phyloP scores from a whole-genome alignment of 1,284 basidiomycete genomes.

The Fomitopsis pinicola region DNA sequence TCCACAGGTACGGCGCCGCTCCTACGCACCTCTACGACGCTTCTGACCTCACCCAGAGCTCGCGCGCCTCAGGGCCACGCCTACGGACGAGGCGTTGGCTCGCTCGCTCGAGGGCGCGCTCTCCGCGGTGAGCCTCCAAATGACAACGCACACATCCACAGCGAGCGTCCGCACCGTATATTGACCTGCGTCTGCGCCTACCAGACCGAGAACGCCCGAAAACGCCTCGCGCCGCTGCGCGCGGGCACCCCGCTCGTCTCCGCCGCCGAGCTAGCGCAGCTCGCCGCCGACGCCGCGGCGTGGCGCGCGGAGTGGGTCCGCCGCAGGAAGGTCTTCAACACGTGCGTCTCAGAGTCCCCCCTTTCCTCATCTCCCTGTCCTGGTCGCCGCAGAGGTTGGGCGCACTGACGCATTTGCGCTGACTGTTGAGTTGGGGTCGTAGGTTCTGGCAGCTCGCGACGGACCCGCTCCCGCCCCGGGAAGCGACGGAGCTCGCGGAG shows the following conservation, averaged over 20 bases:
- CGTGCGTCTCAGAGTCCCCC: constrained; percentile 39
- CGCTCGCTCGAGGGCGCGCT: constrained; percentile 40
- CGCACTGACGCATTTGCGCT: too few relatives aligned
- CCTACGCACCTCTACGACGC: constrained; percentile 22
- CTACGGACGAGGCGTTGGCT: constrained; percentile 66
- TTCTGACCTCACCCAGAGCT: constrained; percentile 39
- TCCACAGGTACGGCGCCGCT: constrained; percentile 38
- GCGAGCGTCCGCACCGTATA: neutral
- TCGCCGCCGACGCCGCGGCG: constrained; percentile 64
- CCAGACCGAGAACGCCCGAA: constrained; percentile 46
- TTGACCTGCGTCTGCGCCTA: too few relatives aligned
- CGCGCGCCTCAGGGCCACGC: constrained; percentile 51
- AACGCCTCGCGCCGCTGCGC: constrained; percentile 60
- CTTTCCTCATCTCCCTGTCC: neutral
- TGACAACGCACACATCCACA: neutral
- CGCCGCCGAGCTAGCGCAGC: constrained; percentile 53
- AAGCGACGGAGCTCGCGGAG: constrained; percentile 57
- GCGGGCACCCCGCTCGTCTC: constrained; percentile 64
- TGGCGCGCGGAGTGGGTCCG: constrained; percentile 73
- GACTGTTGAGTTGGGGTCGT: neutral
- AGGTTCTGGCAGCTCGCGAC: constrained; percentile 74
- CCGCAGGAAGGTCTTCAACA: constrained; percentile 63
- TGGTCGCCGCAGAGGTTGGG: too few relatives aligned
- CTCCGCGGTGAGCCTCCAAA: constrained; percentile 33
- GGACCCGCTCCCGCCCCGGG: constrained; percentile 60